Evolutionary conservation across 306 rosid genomes (phyloP).

Genomic region (Trifolium pratense): DNA sequence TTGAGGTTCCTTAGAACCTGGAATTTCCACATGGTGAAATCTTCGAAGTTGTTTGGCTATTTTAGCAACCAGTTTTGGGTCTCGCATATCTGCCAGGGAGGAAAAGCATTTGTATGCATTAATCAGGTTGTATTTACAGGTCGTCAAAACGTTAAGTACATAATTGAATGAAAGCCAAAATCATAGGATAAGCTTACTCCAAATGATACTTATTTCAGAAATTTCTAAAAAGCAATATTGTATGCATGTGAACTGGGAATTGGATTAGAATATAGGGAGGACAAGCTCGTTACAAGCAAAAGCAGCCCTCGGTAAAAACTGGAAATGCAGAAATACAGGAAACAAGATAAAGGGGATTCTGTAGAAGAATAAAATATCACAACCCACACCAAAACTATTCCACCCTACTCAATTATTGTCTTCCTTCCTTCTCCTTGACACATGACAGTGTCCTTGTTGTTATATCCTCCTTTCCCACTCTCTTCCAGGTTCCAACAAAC

Average conservation of each 20-base stretch:
- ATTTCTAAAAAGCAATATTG: constrained; percentile 2
- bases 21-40: constrained; percentile 84
- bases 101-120: constrained; percentile 41
- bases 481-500: not conserved
- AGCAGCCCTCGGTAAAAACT: not conserved
- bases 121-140: constrained; percentile 38
- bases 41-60: constrained; percentile 70
- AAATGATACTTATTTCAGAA: constrained; percentile 6
- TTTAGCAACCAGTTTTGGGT: constrained; percentile 73
- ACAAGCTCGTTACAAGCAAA: constrained; percentile 12
- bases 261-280: constrained; percentile 6
- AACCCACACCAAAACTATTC: not conserved
- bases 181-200: constrained; percentile 24
- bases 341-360: constrained; percentile 6
- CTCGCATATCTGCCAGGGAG: constrained; percentile 72
- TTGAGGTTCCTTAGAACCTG: constrained; percentile 90
- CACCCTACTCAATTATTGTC: constrained; percentile 4
- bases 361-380: not conserved
- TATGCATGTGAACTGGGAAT: not conserved
- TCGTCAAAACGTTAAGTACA: constrained; percentile 39
- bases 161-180: constrained; percentile 29
- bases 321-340: constrained; percentile 1
- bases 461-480: not conserved
- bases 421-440: not conserved
- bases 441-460: not conserved